Percentiles rank a stretch among this genome's conserved stretches.
Evolutionary conservation across 441 rosid genomes (phyloP).

Genomic region (Breynia disticha): DNA sequence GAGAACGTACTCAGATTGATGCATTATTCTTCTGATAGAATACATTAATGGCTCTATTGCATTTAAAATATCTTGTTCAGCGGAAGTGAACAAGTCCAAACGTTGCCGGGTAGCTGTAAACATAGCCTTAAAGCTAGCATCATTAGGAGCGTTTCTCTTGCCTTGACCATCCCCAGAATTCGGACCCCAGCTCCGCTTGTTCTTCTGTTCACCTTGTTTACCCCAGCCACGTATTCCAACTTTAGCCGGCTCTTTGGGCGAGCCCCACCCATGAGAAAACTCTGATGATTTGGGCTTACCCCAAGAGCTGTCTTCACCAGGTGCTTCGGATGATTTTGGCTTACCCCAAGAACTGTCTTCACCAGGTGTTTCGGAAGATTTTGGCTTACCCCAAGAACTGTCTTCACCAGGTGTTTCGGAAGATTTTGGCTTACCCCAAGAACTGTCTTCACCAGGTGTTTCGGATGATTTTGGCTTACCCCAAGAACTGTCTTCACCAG

Average conservation of each 20-base stretch:
- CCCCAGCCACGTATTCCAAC: slow-evolving; percentile 10
- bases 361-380: not conserved
- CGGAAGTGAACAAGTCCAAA: slow-evolving; percentile 69
- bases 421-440: not conserved
- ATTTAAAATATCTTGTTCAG: slow-evolving; percentile 65
- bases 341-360: not conserved
- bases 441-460: not conserved
- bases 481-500: slow-evolving; percentile 7
- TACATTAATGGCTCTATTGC: slow-evolving; percentile 63
- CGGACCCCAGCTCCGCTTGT: slow-evolving; percentile 29
- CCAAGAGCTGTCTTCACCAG: slow-evolving; percentile 12
- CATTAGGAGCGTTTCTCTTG: slow-evolving; percentile 40
- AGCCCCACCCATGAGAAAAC: slow-evolving; percentile 18
- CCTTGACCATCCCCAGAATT: slow-evolving; percentile 46
- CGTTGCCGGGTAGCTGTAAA: slow-evolving; percentile 58
- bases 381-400: not conserved
- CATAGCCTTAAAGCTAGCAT: slow-evolving; percentile 23
- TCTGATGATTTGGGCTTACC: slow-evolving; percentile 14
- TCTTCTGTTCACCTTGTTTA: slow-evolving; percentile 22
- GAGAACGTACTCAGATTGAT: slow-evolving; percentile 44
- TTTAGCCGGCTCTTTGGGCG: slow-evolving; percentile 7
- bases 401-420: not conserved
- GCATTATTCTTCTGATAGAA: slow-evolving; percentile 55
- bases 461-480: slow-evolving; percentile 13
- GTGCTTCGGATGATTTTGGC: not conserved